Conservation (phyloP, 352 stramenopile genomes). For the Phytopythium cucurbitacearum region DNA sequence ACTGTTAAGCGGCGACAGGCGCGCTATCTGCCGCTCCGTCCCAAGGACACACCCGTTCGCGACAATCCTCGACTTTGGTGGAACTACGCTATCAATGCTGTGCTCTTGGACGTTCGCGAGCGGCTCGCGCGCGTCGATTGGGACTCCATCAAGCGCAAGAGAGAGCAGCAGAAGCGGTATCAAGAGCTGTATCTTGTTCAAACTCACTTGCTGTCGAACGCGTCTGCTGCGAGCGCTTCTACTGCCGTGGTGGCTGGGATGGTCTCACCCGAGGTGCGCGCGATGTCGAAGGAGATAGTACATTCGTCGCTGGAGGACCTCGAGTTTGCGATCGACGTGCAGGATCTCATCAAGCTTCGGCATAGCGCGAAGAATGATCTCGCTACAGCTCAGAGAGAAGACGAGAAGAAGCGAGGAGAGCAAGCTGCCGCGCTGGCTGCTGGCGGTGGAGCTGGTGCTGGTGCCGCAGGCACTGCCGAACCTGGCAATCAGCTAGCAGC, state of each 20-base stretch:
- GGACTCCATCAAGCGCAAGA: conserved; percentile 34
- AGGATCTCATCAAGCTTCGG: conserved; percentile 65
- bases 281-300: conserved; percentile 45
- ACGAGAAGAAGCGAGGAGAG: conserved; percentile 24
- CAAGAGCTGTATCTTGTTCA: conserved; percentile 51
- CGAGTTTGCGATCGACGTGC: conserved; percentile 62
- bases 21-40: conserved; percentile 55
- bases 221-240: background rate
- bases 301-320: conserved; percentile 55
- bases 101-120: conserved; percentile 70
- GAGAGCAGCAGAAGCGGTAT: conserved; percentile 40
- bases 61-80: conserved; percentile 64
- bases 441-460: conserved; percentile 3
- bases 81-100: conserved; percentile 68
- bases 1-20: conserved; percentile 54
- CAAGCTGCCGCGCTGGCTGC: conserved; percentile 1
- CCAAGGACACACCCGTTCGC: conserved; percentile 31
- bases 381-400: conserved; percentile 20
- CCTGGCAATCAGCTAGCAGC: conserved; percentile 24
- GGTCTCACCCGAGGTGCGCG: conserved; percentile 31
- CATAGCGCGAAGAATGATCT: conserved; percentile 46
- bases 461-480: conserved; percentile 9
- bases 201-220: background rate
- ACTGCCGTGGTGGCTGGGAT: conserved; percentile 25
- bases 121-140: conserved; percentile 68